These are phyloP conservation scores for Heterococcus sp. DNA, from an alignment of 108 stramenopile genomes.

Conservation along the genomic window DNA sequence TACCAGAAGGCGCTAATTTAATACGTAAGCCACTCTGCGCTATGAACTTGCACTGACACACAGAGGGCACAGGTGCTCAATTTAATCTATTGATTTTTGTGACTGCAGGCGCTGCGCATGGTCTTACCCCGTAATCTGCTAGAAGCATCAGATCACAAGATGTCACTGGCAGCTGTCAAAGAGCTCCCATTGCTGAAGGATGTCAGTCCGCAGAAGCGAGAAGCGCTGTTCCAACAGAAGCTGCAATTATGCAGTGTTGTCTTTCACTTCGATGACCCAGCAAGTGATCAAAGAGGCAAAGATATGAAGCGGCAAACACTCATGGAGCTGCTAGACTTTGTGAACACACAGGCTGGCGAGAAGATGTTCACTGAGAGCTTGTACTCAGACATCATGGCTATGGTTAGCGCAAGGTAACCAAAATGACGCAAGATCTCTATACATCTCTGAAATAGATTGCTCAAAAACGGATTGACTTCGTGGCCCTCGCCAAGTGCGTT, in stretches of 20 bases:
- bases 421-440: no score
- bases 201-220: neutral
- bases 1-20: no score
- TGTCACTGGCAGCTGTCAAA: conserved; percentile 1
- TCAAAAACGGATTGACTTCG: no score
- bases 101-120: no score
- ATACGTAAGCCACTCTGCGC: no score
- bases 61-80: no score
- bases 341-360: conserved; percentile 90
- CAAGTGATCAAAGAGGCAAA: conserved; percentile 66
- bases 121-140: no score
- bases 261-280: conserved; percentile 18
- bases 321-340: conserved; percentile 89
- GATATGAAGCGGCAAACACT: conserved; percentile 93
- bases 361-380: conserved; percentile 87
- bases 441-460: no score
- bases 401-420: conserved; percentile 69
- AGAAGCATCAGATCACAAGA: no score
- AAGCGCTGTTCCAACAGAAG: conserved; percentile 24
- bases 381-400: conserved; percentile 51
- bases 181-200: conserved; percentile 41
- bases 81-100: no score
- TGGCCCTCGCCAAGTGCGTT: no score
- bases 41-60: no score
- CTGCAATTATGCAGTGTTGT: conserved; percentile 23